Conservation (phyloP, 1,284 basidiomycete species). For the Moesziomyces parantarcticus region DNA sequence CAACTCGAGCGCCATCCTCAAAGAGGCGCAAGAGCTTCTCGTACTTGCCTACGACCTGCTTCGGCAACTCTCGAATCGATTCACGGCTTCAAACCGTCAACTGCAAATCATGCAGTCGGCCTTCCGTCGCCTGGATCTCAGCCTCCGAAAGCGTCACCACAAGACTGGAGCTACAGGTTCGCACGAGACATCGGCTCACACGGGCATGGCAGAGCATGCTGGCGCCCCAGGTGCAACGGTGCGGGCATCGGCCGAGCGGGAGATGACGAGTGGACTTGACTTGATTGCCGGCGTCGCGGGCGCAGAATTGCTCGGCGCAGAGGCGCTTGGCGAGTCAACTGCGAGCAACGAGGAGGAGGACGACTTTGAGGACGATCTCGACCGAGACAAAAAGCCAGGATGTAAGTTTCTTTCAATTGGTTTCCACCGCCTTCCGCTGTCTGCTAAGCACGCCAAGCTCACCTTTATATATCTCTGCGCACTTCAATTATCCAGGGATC, state of each 20-base stretch:
- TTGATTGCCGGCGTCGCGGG: constrained; percentile 47
- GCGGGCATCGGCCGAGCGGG: constrained; percentile 13
- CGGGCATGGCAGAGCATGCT: constrained; percentile 3
- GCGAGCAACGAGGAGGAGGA: constrained; percentile 41
- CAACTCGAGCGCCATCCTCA: constrained; percentile 28
- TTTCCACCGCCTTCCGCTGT: no score
- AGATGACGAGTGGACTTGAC: constrained; percentile 43
- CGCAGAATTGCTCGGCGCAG: constrained; percentile 34
- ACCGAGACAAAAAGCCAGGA: constrained; percentile 28
- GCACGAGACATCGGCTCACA: constrained; percentile 8
- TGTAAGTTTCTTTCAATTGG: constrained; percentile 20
- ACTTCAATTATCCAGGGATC: constrained; percentile 20
- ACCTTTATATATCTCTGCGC: not conserved
- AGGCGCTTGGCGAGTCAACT: constrained; percentile 24
- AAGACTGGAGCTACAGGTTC: constrained; percentile 7
- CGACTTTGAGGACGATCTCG: constrained; percentile 34
- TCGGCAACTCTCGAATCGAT: constrained; percentile 28
- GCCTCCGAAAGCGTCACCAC: constrained; percentile 35
- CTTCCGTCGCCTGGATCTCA: constrained; percentile 42
- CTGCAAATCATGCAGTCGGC: constrained; percentile 53
- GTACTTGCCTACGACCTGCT: constrained; percentile 48
- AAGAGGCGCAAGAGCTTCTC: constrained; percentile 45
- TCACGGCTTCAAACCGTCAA: constrained; percentile 44
- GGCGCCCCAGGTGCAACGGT: constrained; percentile 7
- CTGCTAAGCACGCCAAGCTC: constrained; percentile 1